Base-by-base conservation (phyloP, 768 basidiomycete genomes). In the Tylopilus balloui region DNA sequence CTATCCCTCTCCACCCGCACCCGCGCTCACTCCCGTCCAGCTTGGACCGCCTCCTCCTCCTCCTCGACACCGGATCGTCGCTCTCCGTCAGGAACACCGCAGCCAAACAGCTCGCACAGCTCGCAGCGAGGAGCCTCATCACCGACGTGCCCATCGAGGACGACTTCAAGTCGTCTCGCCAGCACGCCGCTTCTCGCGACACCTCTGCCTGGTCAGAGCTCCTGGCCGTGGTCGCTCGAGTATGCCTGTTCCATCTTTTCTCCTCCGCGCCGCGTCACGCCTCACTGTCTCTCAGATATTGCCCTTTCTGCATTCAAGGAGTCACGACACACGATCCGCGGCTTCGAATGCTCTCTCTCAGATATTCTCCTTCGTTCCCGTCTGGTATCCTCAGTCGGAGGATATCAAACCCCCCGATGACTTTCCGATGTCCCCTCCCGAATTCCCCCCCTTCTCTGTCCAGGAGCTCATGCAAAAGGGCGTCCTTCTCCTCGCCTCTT, bases 11-110 rank as follows among this genome's bases (percentile, higher is more conserved):
- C 21, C 20, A 5, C 6, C 36, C 20, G 1, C 27, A 8, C 28
- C 5, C 20, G 6, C 19, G 7, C 53, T 49, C 41, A 50, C 45
- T 36, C n/a, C 9, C 45, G 0, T 45, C 46, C 61, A 95, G 94
- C 75, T 84, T 97, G 75, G 96, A 98, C 79, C 86, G 96, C 69
- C 87, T 99, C 73, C 84, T 99, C 66, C 79, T 91, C 61, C 79
- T 99, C 38, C 81, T 99, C 54, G 94, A 97, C 68, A 93, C 92
- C 31, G 96, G 96, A 38, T 94, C 95, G 12, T 92, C 92, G 3
- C 70, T 79, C 35, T 86, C 88, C 42, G 86, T 99, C 56, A 81
- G 94, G 64, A 83, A 83, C 54, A 96, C 96, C n/a, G 95, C 96
- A 0, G 94, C 94, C 5, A 93, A 92, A 61, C 96, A 99, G 66